Base-by-base conservation (phyloP, 345 rosid genomes). In the Lepidium sativum region DNA sequence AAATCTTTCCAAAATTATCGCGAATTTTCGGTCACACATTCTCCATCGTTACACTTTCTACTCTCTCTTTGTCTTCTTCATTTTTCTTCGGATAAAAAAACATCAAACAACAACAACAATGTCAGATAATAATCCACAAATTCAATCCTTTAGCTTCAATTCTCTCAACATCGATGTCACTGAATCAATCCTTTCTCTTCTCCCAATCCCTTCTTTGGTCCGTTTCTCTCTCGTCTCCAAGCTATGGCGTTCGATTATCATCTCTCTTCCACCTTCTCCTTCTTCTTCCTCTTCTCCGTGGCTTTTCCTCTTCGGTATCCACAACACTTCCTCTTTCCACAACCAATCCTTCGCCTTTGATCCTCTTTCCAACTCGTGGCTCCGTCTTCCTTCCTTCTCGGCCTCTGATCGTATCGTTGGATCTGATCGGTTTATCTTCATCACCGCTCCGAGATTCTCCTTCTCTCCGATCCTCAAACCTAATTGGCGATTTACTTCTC, bases 301-400 rank as follows among this genome's bases (percentile, higher is more conserved):
- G 96, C 88, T 91, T 72, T 91, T 91, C 73, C 95, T 91, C 76
- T 73, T 81, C 54, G 98, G 98, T 41, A 75, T 86, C 64, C 96
- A 91, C 84, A 91, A 91, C 78, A 88, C 90, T 63, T 81, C 84
- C 66, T 75, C 86, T 27, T 79, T 72, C 48, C 83, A 81, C 65
- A 81, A 91, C 82, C 97, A 91, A 58, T 84, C 96, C 15, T 88
- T 91, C 54, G 96, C 90, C 39, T 88, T 80, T 61, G 98, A 91
- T 38, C 98, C 96, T 48, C 43, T 60, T 55, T 86, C 98, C 37
- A 35, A 74, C 48, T 27, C 87, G 16, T 91, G 98, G 98, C 76
- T 83, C 69, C 79, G 76, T 33, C 90, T 84, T 65, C 95, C 94
- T 40, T 58, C 71, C 10, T 17, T 67, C 38, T 72, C 78, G 21